phyloP scores from a whole-genome alignment of 257 asterid genomes.

The Linaria vulgaris region DNA sequence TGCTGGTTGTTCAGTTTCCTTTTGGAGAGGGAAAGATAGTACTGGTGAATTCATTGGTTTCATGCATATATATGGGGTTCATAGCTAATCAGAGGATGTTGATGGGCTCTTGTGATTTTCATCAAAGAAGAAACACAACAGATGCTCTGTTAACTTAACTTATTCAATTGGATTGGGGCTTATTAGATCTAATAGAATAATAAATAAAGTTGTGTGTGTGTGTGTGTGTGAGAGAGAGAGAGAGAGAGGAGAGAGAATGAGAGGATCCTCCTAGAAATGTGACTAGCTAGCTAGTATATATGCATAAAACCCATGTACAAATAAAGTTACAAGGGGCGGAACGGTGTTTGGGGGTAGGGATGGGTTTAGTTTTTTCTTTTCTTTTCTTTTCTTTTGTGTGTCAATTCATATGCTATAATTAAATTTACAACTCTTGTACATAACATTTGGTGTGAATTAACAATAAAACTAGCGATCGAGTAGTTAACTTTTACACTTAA shows the following conservation, averaged over 20 bases:
- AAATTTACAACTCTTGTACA: too few species aligned
- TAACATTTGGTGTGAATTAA: too few species aligned
- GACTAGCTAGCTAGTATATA: not conserved
- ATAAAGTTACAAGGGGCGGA: too few species aligned
- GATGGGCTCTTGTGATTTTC: slow-evolving; percentile 73
- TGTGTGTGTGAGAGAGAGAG: slow-evolving; percentile 15
- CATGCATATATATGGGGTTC: slow-evolving; percentile 49
- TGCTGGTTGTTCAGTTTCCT: slow-evolving; percentile 35
- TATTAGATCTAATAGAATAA: slow-evolving; percentile 9
- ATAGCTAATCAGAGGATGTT: slow-evolving; percentile 35
- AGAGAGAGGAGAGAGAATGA: slow-evolving; percentile 4
- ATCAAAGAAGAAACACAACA: slow-evolving; percentile 36
- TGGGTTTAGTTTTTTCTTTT: too few species aligned
- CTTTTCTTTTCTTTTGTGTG: too few species aligned
- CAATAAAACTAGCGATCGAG: too few species aligned
- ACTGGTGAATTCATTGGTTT: slow-evolving; percentile 48
- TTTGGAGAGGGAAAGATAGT: slow-evolving; percentile 37
- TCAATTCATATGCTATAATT: too few species aligned
- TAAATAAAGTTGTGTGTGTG: slow-evolving; percentile 30
- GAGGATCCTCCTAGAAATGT: not conserved
- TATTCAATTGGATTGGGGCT: too few species aligned
- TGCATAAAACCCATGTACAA: too few species aligned
- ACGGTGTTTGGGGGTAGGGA: too few species aligned
- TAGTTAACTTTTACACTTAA: too few species aligned
- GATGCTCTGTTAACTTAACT: too few species aligned